These are phyloP conservation scores for Macrophomina phaseolina DNA, from an alignment of 2,329 filamentous ascomycete genomes.

Conservation along the genomic window DNA sequence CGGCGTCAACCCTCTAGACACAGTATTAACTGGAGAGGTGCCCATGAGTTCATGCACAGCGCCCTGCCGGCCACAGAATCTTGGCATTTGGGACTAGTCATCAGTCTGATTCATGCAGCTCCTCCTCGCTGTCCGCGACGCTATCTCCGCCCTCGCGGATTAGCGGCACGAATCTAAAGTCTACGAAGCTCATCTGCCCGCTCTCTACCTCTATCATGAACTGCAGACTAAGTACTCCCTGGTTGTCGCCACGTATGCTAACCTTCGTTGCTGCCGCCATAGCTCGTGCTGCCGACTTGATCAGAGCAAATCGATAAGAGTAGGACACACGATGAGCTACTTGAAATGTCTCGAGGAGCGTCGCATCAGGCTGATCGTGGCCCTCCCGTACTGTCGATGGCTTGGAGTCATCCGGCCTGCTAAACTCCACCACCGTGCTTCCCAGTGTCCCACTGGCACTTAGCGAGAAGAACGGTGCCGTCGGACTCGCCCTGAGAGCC, in stretches of 20 bases:
- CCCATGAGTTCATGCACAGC: too few species aligned
- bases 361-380: slow-evolving; percentile 25
- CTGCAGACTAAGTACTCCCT: slow-evolving; percentile 91
- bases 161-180: slow-evolving; percentile 82
- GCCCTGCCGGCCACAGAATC: neutral
- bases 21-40: too few species aligned
- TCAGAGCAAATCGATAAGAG: slow-evolving; percentile 83
- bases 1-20: too few species aligned
- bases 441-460: slow-evolving; percentile 67
- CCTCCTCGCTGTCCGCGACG: slow-evolving; percentile 28
- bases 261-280: slow-evolving; percentile 94
- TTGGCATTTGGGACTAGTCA: neutral
- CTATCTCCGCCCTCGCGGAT: slow-evolving; percentile 45
- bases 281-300: slow-evolving; percentile 86
- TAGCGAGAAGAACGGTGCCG: slow-evolving; percentile 64
- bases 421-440: slow-evolving; percentile 66
- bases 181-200: slow-evolving; percentile 72
- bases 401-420: slow-evolving; percentile 39
- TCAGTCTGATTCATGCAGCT: slow-evolving; percentile 4
- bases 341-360: slow-evolving; percentile 74
- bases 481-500: slow-evolving; percentile 62
- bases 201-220: slow-evolving; percentile 92
- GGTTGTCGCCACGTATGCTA: slow-evolving; percentile 82
- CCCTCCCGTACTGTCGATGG: neutral
- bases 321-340: slow-evolving; percentile 60